Percentiles rank a stretch among this genome's conserved stretches.
These are phyloP conservation scores for Cutaneotrichosporon cavernicola DNA, from an alignment of 1,284 basidiomycete species.

Conservation along the genomic window DNA sequence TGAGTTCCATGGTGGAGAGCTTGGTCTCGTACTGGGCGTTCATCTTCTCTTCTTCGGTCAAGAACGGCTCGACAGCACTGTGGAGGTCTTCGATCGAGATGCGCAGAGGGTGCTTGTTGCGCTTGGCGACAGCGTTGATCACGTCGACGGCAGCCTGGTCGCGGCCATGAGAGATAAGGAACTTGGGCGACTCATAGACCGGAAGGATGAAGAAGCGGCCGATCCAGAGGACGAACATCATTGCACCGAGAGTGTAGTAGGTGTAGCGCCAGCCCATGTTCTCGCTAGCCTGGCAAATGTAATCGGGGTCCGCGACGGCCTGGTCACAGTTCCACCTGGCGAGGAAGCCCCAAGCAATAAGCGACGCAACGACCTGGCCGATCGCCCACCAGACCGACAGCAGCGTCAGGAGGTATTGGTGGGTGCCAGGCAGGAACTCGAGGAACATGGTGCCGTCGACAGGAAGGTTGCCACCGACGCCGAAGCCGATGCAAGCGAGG, in stretches of 20 bases:
- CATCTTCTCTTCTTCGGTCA: conserved; percentile 28
- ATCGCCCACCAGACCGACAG: conserved; percentile 67
- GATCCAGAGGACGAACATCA: conserved; percentile 55
- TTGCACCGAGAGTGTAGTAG: conserved; percentile 57
- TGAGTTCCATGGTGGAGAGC: conserved; percentile 39
- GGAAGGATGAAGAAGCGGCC: conserved; percentile 49
- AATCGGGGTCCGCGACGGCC: conserved; percentile 22
- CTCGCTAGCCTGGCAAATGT: conserved; percentile 52
- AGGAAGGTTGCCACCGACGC: conserved; percentile 62
- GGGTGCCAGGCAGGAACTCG: conserved; percentile 59
- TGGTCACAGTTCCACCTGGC: conserved; percentile 12
- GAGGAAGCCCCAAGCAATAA: conserved; percentile 53
- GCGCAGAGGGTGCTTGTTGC: conserved; percentile 58
- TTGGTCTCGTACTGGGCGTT: conserved; percentile 28
- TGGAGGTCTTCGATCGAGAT: conserved; percentile 57
- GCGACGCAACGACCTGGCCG: conserved; percentile 57
- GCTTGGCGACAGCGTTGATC: conserved; percentile 55
- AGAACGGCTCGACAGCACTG: conserved; percentile 44
- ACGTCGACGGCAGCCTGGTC: conserved; percentile 62
- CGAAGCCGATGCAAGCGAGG: conserved; percentile 58
- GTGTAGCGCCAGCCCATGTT: conserved; percentile 67
- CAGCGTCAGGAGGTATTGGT: conserved; percentile 66
- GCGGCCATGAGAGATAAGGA: conserved; percentile 59
- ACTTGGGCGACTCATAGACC: conserved; percentile 65
- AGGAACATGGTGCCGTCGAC: conserved; percentile 63